Evolutionary conservation across 2,329 filamentous ascomycete species (phyloP), one percentile per base, ranked within the genome.

Genomic region (Aspergillus melleus): DNA sequence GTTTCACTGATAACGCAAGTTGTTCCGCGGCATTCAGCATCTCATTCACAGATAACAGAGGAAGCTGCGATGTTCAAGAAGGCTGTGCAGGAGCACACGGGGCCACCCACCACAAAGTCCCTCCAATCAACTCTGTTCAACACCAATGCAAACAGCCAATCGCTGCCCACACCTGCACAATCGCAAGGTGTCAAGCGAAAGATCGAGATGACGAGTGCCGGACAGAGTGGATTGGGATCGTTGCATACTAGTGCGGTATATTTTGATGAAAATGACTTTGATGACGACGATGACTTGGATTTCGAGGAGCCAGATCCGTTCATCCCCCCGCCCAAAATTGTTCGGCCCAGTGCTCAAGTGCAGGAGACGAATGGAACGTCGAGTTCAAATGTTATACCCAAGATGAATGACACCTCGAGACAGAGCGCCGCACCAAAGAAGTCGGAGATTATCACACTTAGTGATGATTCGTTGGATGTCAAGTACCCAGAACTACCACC

Each of bases 201-300:
- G 62, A 66, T 76, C 20, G 76, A 78, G 36, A 69, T 72, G 65
- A 60, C 67, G 49, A 66, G 64, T 55, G 57, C 66, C 11, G 66
- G 67, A 19, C 66, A 68, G 49, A 75, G 74, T 6, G 66, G 69
- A 6, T 63, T 83, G 57, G 74, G 74, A 1, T 77, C 76, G 14
- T 72, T 83, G 19, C 80, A 81, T 64, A 76, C 72, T 52, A 42
- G 36, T 42, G 75, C 74, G 4, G 84, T 90, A 10, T 85, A 84
- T 61, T 90, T 92, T 63, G 85, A 87, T 61, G 90, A 92, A 63
- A 88, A 94, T 67, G 93, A 96, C 70, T 95, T 96, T 66, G 91
- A 92, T 68, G 90, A 94, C 71, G 92, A 96, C 66, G 84, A 88
- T 20, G 85, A 92, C 57, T 80, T 96, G 24, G 90, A 91, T 62